Percentiles rank a stretch among this genome's conserved stretches.
Evolutionary conservation across 306 rosid genomes (phyloP).

Genomic region (Rosa chinensis): DNA sequence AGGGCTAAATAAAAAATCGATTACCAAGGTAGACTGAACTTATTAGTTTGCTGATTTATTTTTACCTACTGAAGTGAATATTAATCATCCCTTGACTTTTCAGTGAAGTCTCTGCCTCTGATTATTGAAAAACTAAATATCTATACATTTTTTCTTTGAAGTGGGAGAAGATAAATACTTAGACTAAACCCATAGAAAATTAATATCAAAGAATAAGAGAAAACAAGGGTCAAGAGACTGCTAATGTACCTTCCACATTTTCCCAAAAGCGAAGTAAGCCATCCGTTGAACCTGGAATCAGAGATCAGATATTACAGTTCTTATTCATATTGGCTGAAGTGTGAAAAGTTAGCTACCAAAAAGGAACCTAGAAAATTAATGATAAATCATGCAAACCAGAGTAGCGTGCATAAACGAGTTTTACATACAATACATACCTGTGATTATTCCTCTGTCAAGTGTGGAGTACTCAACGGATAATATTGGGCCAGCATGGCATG

Average conservation of each 20-base stretch:
- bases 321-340: not conserved
- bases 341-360: not conserved
- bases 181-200: constrained; percentile 5
- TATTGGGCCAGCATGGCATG: constrained; percentile 99
- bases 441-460: constrained; percentile 85
- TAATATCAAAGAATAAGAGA: constrained; percentile 27
- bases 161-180: not conserved
- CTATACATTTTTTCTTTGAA: not conserved
- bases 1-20: not conserved
- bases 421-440: constrained; percentile 45
- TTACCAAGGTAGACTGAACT: not conserved
- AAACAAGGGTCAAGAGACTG: constrained; percentile 18
- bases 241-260: constrained; percentile 76
- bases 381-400: constrained; percentile 17
- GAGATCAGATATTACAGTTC: constrained; percentile 25
- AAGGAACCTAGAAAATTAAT: not conserved
- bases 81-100: not conserved
- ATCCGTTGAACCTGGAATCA: constrained; percentile 83
- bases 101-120: not conserved
- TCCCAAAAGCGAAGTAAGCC: constrained; percentile 98
- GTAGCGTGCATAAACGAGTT: constrained; percentile 13
- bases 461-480: constrained; percentile 85
- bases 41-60: not conserved
- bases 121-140: not conserved
- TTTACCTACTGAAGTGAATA: not conserved